These are phyloP conservation scores for Colletotrichum sp. DNA, from an alignment of 2,329 filamentous ascomycete species.

Conservation along the genomic window DNA sequence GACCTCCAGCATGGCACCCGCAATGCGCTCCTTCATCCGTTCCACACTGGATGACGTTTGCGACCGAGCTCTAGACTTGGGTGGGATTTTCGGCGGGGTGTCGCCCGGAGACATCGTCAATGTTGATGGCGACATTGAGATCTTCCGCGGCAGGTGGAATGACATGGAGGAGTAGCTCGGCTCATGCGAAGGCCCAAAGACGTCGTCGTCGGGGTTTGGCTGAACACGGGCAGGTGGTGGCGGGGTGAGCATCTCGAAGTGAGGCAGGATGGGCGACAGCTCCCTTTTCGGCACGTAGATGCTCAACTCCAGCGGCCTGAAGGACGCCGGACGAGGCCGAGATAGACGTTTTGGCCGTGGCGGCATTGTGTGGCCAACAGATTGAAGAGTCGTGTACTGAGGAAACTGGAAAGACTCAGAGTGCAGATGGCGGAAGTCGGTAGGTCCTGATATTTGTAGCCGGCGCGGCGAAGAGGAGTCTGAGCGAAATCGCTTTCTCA, in stretches of 20 bases:
- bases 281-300: constrained; percentile 51
- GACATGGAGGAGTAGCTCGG: constrained; percentile 58
- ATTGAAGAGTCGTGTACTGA: constrained; percentile 27
- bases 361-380: constrained; percentile 27
- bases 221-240: constrained; percentile 28
- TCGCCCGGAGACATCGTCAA: constrained; percentile 24
- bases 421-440: constrained; percentile 64
- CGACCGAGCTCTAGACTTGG: constrained; percentile 49
- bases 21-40: constrained; percentile 59
- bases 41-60: constrained; percentile 54
- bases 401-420: constrained; percentile 49
- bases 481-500: constrained; percentile 51
- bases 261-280: constrained; percentile 62
- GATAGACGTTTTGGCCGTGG: constrained; percentile 22
- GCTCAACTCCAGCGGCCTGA: constrained; percentile 62
- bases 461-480: constrained; percentile 50
- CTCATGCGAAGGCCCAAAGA: constrained; percentile 40
- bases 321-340: constrained; percentile 39
- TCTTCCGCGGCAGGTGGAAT: constrained; percentile 59
- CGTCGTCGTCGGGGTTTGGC: constrained; percentile 38
- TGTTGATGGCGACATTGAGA: constrained; percentile 36
- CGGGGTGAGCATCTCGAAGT: constrained; percentile 47
- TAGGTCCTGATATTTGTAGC: constrained; percentile 63
- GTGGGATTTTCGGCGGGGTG: constrained; percentile 46
- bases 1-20: constrained; percentile 62